Percentiles rank a stretch among this genome's conserved stretches.
phyloP scores from a whole-genome alignment of 129 eudicot species.

The Scalesia atractyloides region DNA sequence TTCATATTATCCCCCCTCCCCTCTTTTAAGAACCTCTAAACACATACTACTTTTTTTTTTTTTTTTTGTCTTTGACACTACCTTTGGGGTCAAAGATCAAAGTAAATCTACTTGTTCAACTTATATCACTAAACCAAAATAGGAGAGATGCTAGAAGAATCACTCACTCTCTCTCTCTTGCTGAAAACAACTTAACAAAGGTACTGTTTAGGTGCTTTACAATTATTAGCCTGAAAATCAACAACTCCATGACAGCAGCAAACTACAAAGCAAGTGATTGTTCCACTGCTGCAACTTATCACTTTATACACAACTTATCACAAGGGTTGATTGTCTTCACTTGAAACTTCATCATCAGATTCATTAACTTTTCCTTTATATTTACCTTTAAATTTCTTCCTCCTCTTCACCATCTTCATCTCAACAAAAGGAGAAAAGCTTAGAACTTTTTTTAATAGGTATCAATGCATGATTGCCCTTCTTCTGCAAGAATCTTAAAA shows the following conservation, averaged over 20 bases:
- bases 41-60: no score
- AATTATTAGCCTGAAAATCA: conserved; percentile 40
- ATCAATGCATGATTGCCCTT: no score
- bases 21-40: no score
- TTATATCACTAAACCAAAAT: conserved; percentile 23
- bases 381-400: conserved; percentile 28
- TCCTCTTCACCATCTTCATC: conserved; percentile 29
- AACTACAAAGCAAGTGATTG: conserved; percentile 27
- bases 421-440: background rate
- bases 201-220: conserved; percentile 41
- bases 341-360: conserved; percentile 8
- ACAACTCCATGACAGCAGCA: conserved; percentile 28
- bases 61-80: no score
- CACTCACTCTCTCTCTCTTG: conserved; percentile 18
- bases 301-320: conserved; percentile 30
- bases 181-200: conserved; percentile 34
- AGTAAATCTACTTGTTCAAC: background rate
- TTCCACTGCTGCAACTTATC: conserved; percentile 18
- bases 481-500: no score
- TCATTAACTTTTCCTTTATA: conserved; percentile 23
- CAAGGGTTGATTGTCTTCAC: background rate
- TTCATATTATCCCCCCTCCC: no score
- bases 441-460: conserved; percentile 2
- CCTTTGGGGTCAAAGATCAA: no score
- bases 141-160: conserved; percentile 27